phyloP scores from a whole-genome alignment of 1,139 yeast species.

The Keqinozyma sinolaborantium region DNA sequence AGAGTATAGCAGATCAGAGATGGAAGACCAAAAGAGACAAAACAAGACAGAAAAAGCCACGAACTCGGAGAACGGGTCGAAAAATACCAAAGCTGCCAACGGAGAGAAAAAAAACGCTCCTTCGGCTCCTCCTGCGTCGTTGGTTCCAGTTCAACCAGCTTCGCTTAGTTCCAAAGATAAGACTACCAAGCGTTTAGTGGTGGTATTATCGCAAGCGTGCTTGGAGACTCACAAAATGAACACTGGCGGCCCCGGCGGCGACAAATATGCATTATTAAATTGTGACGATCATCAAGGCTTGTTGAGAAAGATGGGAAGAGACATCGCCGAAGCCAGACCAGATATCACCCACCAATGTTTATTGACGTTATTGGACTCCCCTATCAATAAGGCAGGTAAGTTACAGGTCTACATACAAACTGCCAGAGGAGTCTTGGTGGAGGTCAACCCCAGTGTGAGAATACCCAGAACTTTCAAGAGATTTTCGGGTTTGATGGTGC shows the following conservation, averaged over 20 bases:
- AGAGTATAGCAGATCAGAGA: constrained; percentile 1
- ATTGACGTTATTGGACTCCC: constrained; percentile 88
- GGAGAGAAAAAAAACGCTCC: constrained; percentile 20
- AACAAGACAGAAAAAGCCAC: constrained; percentile 1
- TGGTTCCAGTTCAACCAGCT: constrained; percentile 82
- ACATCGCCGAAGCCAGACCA: constrained; percentile 96
- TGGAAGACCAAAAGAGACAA: constrained; percentile 1
- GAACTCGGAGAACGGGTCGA: background rate
- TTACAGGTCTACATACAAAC: constrained; percentile 95
- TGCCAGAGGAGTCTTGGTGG: constrained; percentile 89
- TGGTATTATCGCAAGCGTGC: constrained; percentile 92
- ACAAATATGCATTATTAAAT: constrained; percentile 86
- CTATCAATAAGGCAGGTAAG: constrained; percentile 95
- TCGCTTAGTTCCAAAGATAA: constrained; percentile 83
- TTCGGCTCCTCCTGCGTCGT: constrained; percentile 57
- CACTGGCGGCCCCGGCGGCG: constrained; percentile 76
- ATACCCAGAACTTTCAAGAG: constrained; percentile 98
- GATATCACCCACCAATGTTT: constrained; percentile 97
- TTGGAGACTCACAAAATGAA: constrained; percentile 89
- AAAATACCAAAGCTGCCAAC: background rate
- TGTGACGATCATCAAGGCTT: constrained; percentile 99
- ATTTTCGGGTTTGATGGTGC: constrained; percentile 97
- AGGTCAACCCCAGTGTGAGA: constrained; percentile 93
- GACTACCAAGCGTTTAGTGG: constrained; percentile 78
- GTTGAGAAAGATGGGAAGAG: constrained; percentile 92